Evolutionary conservation across 2,329 filamentous ascomycete species (phyloP).

Genomic region (Penicillium sp.): DNA sequence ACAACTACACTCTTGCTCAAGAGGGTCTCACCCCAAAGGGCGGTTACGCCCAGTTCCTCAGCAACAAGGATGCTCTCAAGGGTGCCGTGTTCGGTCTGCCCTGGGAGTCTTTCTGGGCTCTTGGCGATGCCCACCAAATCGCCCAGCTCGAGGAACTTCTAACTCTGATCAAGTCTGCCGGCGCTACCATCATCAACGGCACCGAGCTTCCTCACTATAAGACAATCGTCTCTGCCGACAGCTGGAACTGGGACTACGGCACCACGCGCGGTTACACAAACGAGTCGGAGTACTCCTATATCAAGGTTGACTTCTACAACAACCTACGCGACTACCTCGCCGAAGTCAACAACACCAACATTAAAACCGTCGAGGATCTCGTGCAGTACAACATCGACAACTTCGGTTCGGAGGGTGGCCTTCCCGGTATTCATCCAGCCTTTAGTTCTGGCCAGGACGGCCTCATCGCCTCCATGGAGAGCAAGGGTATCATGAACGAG

Average conservation of each 20-base stretch:
- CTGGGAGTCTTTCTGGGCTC: slow-evolving; percentile 66
- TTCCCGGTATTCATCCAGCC: slow-evolving; percentile 57
- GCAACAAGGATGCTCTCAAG: slow-evolving; percentile 51
- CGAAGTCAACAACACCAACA: slow-evolving; percentile 57
- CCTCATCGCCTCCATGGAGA: slow-evolving; percentile 60
- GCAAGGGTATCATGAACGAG: slow-evolving; percentile 58
- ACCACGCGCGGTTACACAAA: slow-evolving; percentile 60
- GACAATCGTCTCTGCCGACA: slow-evolving; percentile 58
- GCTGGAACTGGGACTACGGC: slow-evolving; percentile 74
- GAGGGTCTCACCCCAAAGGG: slow-evolving; percentile 50
- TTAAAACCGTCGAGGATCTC: slow-evolving; percentile 61
- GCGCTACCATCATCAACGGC: slow-evolving; percentile 64
- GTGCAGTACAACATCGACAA: slow-evolving; percentile 61
- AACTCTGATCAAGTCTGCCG: slow-evolving; percentile 53
- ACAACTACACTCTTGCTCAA: slow-evolving; percentile 63
- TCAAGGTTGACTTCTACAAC: slow-evolving; percentile 62
- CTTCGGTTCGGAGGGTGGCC: slow-evolving; percentile 62
- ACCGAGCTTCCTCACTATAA: slow-evolving; percentile 64
- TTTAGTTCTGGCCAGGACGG: slow-evolving; percentile 68
- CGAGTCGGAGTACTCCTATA: slow-evolving; percentile 67
- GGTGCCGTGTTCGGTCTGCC: slow-evolving; percentile 66
- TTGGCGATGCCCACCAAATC: slow-evolving; percentile 55
- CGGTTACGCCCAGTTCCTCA: slow-evolving; percentile 57
- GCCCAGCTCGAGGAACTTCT: slow-evolving; percentile 51
- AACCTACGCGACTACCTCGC: slow-evolving; percentile 61